Base-by-base conservation (phyloP, 208 protist genomes). In the Leishmania major region DNA sequence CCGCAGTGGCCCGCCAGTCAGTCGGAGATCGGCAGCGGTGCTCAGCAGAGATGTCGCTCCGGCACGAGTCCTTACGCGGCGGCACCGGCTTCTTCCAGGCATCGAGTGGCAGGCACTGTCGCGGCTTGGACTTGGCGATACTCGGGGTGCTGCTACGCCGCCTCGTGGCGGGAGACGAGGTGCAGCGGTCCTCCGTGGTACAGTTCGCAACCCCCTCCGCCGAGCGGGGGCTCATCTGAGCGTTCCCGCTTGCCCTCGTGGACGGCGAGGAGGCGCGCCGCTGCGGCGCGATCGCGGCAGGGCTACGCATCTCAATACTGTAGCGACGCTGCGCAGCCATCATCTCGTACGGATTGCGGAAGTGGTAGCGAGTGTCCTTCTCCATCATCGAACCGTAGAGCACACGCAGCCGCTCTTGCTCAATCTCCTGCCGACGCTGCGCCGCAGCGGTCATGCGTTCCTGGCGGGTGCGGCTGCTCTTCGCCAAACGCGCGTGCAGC, bases 321-420 rank as follows among this genome's bases (percentile, higher is more conserved):
- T 92, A 92, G 43, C 88, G 84, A 17, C 78, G 86, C 77, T 87
- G 81, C 25, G 80, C 84, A 45, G 70, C 72, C 72, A 92, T 81
- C 62, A 87, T 47, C 28, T 77, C 47, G 87, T 90, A 95, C n/a
- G 92, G 90, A 77, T 92, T 84, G 4, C 45, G n/a, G 13, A 75
- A 37, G 35, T 64, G 57, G 35, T 75, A 89, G 78, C 85, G 78
- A n/a, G 43, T 60, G 45, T 85, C 79, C 59, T 83, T 89, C 43
- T 86, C 78, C n/a, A 72, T 40, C 28, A 76, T 49, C 25, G 89
- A 82, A 19, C 82, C 45, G 37, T 75, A 28, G 8, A 88, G 55
- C 10, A 83, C 76, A 7, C 84, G 81, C 28, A 55, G 19, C 2
- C 84, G 76, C 40, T 91, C 83, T 40, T 84, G 28, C 62, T 93